Evolutionary conservation across 176 grass and related monocot genomes (phyloP), one percentile per base, ranked within the genome.

Genomic region (Carex littledalei): DNA sequence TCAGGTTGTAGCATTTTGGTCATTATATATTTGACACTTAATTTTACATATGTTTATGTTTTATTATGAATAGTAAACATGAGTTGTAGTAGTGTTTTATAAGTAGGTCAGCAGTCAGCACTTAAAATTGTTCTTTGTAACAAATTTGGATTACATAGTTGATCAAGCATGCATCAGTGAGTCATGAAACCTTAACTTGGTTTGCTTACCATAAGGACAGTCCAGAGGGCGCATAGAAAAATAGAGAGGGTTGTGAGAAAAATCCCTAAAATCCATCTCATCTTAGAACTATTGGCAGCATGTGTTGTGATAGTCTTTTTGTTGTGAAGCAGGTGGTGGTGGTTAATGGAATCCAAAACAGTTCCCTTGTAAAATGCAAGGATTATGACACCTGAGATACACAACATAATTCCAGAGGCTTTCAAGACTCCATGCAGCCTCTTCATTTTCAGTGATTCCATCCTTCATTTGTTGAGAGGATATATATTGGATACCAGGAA

Each of bases 311-410:
- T 37, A 20, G 34, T 8, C 26, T 86, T 35, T 55, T 0, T 50
- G 1, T 61, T 77, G 24, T 58, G 32, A 53, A 88, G 67, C 59
- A 88, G 29, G 47, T 29, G 78, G 12, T 82, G 88, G 50, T 86
- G 88, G 58, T 69, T 87, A 70, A 94, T 85, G 6, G 88, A 89
- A 84, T 83, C 92, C 8, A 92, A 50, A 54, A 65, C 80, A 52
- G 84, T 84, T 37, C 90, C 93, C 35, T 68, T 72, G 58, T 94
- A 94, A 64, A 94, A 90, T 20, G 93, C 90, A 53, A 94, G 82
- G 29, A 86, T 77, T 45, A 65, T 18, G 3, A 90, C 82, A 1
- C 90, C 88, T 18, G 58, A 37, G 39, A 84, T 56, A 29, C 90
- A 88, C 2, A 92, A 59, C 11, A 60, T 12, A 18, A 90, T 60